These are phyloP conservation scores for Neoascochyta sp. DNA, from an alignment of 2,329 filamentous ascomycete genomes.

Conservation along the genomic window DNA sequence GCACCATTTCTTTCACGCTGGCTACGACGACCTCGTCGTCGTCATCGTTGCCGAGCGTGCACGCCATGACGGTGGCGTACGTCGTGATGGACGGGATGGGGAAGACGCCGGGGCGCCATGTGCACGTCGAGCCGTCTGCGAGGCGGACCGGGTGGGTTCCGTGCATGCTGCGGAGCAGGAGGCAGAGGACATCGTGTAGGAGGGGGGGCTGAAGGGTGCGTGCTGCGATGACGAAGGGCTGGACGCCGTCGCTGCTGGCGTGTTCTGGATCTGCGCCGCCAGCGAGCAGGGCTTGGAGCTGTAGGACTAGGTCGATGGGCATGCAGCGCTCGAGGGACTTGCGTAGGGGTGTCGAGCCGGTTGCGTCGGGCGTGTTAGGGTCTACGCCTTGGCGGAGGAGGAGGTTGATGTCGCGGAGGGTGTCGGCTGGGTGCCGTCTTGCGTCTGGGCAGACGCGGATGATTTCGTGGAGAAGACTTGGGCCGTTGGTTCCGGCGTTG, in stretches of 20 bases:
- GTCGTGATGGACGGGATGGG: slow-evolving; percentile 24
- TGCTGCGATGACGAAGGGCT: slow-evolving; percentile 25
- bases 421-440: slow-evolving; percentile 30
- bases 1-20: slow-evolving; percentile 21
- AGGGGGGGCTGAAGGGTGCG: slow-evolving; percentile 27
- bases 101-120: slow-evolving; percentile 22
- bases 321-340: slow-evolving; percentile 27
- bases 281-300: slow-evolving; percentile 25
- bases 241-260: slow-evolving; percentile 16
- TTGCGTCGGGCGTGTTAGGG: slow-evolving; percentile 18
- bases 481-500: slow-evolving; percentile 11
- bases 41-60: too few relatives aligned
- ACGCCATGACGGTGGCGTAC: slow-evolving; percentile 23
- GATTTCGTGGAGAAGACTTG: slow-evolving; percentile 26
- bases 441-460: slow-evolving; percentile 28
- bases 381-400: slow-evolving; percentile 26
- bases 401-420: slow-evolving; percentile 28
- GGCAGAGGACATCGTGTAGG: slow-evolving; percentile 21
- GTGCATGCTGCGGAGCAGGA: slow-evolving; percentile 21
- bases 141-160: slow-evolving; percentile 12
- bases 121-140: slow-evolving; percentile 9
- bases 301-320: slow-evolving; percentile 23
- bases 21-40: too few relatives aligned
- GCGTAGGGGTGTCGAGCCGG: slow-evolving; percentile 20
- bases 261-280: slow-evolving; percentile 31